These are phyloP conservation scores for Claviceps pazoutovae DNA, from an alignment of 2,329 filamentous ascomycete species.

Conservation along the genomic window DNA sequence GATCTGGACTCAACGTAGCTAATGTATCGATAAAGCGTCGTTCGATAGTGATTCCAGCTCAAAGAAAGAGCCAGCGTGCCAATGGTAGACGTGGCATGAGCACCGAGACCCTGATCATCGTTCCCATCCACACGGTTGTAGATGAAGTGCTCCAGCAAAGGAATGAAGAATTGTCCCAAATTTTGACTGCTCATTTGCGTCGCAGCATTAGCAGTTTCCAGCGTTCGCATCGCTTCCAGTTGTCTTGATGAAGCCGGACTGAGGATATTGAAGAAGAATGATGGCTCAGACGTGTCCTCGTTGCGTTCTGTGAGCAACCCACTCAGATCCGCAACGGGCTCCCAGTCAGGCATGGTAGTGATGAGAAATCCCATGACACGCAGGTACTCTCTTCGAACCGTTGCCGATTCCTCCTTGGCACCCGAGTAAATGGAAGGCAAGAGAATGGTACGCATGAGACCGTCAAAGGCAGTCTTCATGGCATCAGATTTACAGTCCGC, in stretches of 20 bases:
- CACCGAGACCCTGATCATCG: constrained; percentile 75
- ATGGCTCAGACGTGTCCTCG: constrained; percentile 50
- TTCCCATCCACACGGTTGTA: constrained; percentile 60
- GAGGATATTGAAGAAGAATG: constrained; percentile 86
- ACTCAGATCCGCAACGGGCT: constrained; percentile 59
- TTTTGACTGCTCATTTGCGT: constrained; percentile 61
- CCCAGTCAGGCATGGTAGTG: constrained; percentile 53
- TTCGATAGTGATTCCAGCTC: constrained; percentile 83
- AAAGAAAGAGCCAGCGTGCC: constrained; percentile 60
- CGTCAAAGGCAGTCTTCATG: constrained; percentile 31
- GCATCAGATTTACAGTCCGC: constrained; percentile 25
- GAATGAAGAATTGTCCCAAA: constrained; percentile 75
- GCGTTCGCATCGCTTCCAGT: constrained; percentile 64
- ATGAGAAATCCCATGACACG: constrained; percentile 68
- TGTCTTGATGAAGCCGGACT: constrained; percentile 82
- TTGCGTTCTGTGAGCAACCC: constrained; percentile 46
- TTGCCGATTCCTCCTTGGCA: constrained; percentile 64
- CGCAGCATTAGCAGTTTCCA: constrained; percentile 53
- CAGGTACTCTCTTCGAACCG: constrained; percentile 71
- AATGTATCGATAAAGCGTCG: constrained; percentile 71
- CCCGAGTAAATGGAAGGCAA: constrained; percentile 66
- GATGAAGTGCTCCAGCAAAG: constrained; percentile 85
- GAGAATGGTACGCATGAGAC: constrained; percentile 49
- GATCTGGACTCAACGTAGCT: constrained; percentile 68
- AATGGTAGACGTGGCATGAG: constrained; percentile 73